Percentiles rank a stretch among this genome's conserved stretches.
These are phyloP conservation scores for Medicago lupulina DNA, from an alignment of 306 rosid genomes.

Conservation along the genomic window DNA sequence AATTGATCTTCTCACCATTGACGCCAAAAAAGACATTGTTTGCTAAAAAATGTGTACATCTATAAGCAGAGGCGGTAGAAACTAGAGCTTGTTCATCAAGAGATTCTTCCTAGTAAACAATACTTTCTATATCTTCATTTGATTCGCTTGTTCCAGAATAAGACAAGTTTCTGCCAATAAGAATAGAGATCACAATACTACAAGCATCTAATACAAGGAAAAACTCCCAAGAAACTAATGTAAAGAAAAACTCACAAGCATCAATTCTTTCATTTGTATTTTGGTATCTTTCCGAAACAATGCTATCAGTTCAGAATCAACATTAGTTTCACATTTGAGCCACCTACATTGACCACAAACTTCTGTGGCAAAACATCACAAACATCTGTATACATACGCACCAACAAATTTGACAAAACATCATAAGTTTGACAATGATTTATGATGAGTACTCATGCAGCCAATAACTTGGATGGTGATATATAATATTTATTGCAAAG, in stretches of 20 bases:
- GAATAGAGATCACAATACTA: conserved; percentile 87
- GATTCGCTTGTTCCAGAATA: conserved; percentile 50
- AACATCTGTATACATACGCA: conserved; percentile 22
- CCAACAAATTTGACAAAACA: no score
- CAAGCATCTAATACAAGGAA: conserved; percentile 66
- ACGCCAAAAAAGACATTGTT: conserved; percentile 81
- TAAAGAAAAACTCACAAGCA: conserved; percentile 85
- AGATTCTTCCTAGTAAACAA: conserved; percentile 91
- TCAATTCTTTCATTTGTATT: no score
- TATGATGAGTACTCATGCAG: no score
- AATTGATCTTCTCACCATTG: conserved; percentile 92
- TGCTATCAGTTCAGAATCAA: no score
- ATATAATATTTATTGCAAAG: no score
- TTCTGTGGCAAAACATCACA: no score
- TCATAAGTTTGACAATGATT: no score
- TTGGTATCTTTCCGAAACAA: no score
- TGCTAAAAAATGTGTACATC: conserved; percentile 87
- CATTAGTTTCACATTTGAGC: no score
- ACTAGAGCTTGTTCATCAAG: conserved; percentile 97
- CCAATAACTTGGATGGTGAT: no score
- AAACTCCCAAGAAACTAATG: conserved; percentile 7
- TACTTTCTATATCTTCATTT: conserved; percentile 46
- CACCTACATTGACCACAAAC: no score
- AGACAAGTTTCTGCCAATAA: conserved; percentile 48
- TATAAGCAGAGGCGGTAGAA: conserved; percentile 87